A percentile compares a stretch with the other conserved stretches of the same genome.
These are phyloP conservation scores for Colletotrichum truncatum DNA, from an alignment of 2,329 filamentous ascomycete genomes.

Conservation along the genomic window DNA sequence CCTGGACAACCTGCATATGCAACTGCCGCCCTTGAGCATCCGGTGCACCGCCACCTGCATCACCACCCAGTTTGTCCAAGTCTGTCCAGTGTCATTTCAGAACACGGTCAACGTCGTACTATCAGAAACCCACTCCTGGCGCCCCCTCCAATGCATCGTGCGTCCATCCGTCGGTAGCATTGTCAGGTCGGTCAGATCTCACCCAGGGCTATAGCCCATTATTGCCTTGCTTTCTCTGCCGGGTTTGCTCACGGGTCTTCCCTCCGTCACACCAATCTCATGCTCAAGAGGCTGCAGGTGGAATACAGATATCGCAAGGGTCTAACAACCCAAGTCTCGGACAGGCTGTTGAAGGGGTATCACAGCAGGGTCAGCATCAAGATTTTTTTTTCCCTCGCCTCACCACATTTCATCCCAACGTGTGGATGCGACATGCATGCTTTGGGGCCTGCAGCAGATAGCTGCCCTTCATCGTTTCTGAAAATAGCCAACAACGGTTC, in stretches of 20 bases:
- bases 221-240: conserved; percentile 6
- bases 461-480: not conserved
- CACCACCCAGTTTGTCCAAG: conserved; percentile 18
- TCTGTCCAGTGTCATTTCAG: not conserved
- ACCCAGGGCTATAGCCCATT: not conserved
- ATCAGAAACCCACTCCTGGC: not conserved
- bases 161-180: not conserved
- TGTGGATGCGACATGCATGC: not conserved
- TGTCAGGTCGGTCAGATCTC: not conserved
- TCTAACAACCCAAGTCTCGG: no score
- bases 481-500: not conserved
- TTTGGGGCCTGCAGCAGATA: not conserved
- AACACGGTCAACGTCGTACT: not conserved
- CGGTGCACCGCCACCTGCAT: conserved; percentile 29
- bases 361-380: not conserved
- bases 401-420: conserved; percentile 2
- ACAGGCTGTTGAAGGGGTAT: not conserved
- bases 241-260: not conserved
- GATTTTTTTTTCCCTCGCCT: not conserved
- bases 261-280: conserved; percentile 14
- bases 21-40: not conserved
- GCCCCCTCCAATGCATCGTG: not conserved
- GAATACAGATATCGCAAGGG: not conserved
- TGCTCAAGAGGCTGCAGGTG: not conserved
- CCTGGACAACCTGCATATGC: conserved; percentile 9